Evolutionary conservation across 129 eudicot species (phyloP).

Genomic region (Erigeron canadensis): DNA sequence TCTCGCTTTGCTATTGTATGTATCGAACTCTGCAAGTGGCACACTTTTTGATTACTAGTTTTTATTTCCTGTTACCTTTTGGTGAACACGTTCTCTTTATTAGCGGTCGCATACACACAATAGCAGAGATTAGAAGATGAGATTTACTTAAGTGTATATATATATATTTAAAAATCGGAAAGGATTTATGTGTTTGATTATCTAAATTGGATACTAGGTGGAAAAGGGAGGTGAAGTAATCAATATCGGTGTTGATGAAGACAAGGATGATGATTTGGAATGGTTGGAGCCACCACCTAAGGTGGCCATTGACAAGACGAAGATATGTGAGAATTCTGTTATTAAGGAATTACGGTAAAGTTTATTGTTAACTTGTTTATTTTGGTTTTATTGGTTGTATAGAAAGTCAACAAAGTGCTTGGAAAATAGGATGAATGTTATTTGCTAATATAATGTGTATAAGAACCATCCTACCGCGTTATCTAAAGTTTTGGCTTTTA

Average conservation of each 20-base stretch:
- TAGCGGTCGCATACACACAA: no score
- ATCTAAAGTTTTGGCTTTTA: neutral
- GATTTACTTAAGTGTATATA: no score
- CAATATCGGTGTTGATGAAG: conserved; percentile 43
- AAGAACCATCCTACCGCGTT: neutral
- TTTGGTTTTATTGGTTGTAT: no score
- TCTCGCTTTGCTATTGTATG: neutral
- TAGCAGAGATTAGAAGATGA: no score
- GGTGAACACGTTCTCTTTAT: no score
- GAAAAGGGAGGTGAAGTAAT: conserved; percentile 33
- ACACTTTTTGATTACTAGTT: no score
- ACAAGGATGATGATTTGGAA: conserved; percentile 57
- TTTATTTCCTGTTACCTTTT: no score
- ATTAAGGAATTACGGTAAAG: conserved; percentile 79
- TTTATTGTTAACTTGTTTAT: no score
- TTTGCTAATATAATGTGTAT: neutral
- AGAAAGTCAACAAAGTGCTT: neutral
- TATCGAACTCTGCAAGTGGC: neutral
- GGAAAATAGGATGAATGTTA: neutral
- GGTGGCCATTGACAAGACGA: conserved; percentile 26
- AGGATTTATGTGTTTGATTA: neutral
- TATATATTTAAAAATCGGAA: no score
- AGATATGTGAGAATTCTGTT: conserved; percentile 45
- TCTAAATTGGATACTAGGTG: conserved; percentile 34
- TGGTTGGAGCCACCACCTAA: conserved; percentile 76